phyloP scores from a whole-genome alignment of 305 asterid genomes.

The Plantago coronopus region DNA sequence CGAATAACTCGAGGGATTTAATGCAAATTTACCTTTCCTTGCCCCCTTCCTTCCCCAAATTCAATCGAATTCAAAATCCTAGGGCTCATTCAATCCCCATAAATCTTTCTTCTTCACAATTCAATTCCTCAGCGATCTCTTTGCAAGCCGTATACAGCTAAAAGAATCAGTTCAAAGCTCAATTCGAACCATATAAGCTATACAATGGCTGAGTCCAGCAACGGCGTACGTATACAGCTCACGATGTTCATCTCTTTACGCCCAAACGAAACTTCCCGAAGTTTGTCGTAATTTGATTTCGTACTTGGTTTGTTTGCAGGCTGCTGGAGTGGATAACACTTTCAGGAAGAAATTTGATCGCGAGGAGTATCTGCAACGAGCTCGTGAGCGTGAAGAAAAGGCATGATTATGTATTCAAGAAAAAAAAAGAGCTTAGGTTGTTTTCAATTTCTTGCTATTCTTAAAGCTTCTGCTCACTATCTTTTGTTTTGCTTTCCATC shows the following conservation, averaged over 20 bases:
- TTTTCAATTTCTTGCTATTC: not conserved
- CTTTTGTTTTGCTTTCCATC: constrained; percentile 21
- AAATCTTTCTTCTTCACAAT: too few species aligned
- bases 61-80: too few species aligned
- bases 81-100: too few species aligned
- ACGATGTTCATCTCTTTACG: not conserved
- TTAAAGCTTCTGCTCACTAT: not conserved
- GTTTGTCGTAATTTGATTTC: not conserved
- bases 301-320: constrained; percentile 39
- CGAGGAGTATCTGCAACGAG: constrained; percentile 83
- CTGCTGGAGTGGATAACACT: constrained; percentile 86
- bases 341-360: constrained; percentile 80
- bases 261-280: not conserved
- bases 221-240: constrained; percentile 38
- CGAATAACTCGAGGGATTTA: too few species aligned
- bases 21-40: too few species aligned
- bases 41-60: not conserved
- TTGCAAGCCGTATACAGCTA: too few species aligned
- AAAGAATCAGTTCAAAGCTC: constrained; percentile 9
- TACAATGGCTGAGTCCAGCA: constrained; percentile 60
- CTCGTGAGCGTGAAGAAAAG: constrained; percentile 89
- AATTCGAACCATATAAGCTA: constrained; percentile 20
- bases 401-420: constrained; percentile 22
- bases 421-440: not conserved
- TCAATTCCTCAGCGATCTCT: too few species aligned